Evolutionary conservation across 148 eudicot species (phyloP).

Genomic region (Limonium bicolor): DNA sequence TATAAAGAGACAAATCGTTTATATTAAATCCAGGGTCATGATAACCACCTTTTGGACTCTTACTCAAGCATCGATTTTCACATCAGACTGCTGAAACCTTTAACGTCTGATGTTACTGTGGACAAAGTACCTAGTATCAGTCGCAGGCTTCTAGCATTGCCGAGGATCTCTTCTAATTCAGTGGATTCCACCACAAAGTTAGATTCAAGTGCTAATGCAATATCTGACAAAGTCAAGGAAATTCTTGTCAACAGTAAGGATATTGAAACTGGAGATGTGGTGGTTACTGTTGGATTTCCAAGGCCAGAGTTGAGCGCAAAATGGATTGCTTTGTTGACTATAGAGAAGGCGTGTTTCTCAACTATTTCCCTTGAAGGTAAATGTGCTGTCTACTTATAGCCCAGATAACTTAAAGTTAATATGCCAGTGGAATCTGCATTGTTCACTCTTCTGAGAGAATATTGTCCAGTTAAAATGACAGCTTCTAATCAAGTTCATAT

Average conservation of each 20-base stretch:
- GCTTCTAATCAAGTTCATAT: too few species aligned
- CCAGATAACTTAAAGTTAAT: too few species aligned
- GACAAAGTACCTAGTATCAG: constrained; percentile 44
- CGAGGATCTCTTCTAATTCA: constrained; percentile 28
- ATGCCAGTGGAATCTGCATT: too few species aligned
- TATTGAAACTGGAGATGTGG: constrained; percentile 44
- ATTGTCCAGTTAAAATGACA: too few species aligned
- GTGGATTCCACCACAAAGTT: constrained; percentile 32
- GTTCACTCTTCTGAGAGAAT: too few species aligned
- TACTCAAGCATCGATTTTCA: constrained; percentile 57
- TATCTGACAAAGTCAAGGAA: constrained; percentile 56
- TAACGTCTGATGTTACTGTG: constrained; percentile 18
- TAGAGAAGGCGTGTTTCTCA: constrained; percentile 85
- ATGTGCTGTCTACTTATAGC: too few species aligned
- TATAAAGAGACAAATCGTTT: too few species aligned
- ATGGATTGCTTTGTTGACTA: constrained; percentile 78
- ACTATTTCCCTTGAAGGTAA: constrained; percentile 78
- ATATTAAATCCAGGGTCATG: constrained; percentile 65
- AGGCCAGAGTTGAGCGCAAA: constrained; percentile 65
- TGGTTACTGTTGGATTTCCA: constrained; percentile 18
- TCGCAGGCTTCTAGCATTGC: constrained; percentile 56
- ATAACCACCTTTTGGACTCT: constrained; percentile 60
- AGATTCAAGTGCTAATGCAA: constrained; percentile 52
- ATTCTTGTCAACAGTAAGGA: constrained; percentile 67
- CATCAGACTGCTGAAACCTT: constrained; percentile 61